Percentiles rank a stretch among this genome's conserved stretches.
Conservation (phyloP, 176 grass and related monocot species). For the Phyllostachys edulis region DNA sequence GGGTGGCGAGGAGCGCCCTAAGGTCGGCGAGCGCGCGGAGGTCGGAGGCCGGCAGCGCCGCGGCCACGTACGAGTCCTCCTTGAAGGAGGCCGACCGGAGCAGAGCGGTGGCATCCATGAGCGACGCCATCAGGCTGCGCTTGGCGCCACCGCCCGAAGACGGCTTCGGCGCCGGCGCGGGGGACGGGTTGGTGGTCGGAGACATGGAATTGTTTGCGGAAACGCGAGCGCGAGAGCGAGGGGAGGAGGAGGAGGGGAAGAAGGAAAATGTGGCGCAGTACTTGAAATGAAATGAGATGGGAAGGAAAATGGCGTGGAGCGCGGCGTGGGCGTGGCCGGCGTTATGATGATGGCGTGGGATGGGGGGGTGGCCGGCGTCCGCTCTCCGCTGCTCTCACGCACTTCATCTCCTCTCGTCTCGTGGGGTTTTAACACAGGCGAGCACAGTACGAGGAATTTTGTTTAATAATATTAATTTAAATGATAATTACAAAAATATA, state of each 20-base stretch:
- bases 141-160: conserved; percentile 40
- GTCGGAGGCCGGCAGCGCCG: conserved; percentile 64
- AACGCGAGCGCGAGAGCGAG: background rate
- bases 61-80: conserved; percentile 89
- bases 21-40: conserved; percentile 78
- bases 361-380: background rate
- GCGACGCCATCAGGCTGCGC: conserved; percentile 71
- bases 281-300: conserved; percentile 3
- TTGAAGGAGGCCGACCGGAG: conserved; percentile 72
- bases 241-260: too few species aligned
- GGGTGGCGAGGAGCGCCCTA: conserved; percentile 53
- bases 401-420: background rate
- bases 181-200: conserved; percentile 37
- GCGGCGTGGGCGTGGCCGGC: background rate
- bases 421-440: background rate
- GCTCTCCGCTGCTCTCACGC: background rate
- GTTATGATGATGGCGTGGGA: conserved; percentile 32
- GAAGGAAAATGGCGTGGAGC: background rate
- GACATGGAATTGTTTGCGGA: conserved; percentile 27
- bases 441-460: too few species aligned
- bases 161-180: background rate
- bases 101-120: conserved; percentile 73
- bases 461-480: too few species aligned
- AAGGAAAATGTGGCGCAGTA: background rate
- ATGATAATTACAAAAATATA: too few species aligned